Base-by-base conservation (phyloP, 2,329 filamentous ascomycete genomes). In the Xylariomycetidae sp. region DNA sequence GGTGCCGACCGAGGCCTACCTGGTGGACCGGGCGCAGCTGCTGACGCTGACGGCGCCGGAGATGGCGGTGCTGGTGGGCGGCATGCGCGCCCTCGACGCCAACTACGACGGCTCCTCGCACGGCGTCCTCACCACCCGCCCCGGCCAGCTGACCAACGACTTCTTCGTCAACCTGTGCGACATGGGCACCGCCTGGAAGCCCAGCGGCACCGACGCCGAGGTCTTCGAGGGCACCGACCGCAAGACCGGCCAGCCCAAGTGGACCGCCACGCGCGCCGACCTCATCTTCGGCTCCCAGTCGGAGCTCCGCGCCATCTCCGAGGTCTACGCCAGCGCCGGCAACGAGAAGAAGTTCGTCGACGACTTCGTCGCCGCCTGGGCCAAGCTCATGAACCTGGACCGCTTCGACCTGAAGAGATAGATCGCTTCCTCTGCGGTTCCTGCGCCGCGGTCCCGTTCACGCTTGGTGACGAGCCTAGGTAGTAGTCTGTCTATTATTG, bases 151-250 rank as follows among this genome's bases (percentile, higher is more conserved):
- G 49, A 84, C 77, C 52, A 87, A 84, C 60, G 84, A 88, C 63
- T 89, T 86, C 71, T 89, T 89, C 53, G 72, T 85, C 59, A 87
- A 88, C 64, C 68, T 89, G 2, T 72, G 89, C 16, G 82, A 86
- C 51, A 74, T 70, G 49, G 64, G 60, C 57, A 83, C 72, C 6
- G 65, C 61, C 15, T 88, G 84, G 84, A 76, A 76, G 62, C 50
- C 72, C 0, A 61, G 61, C 24, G 62, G 64, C 37, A 45, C 48
- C n/a, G 61, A 59, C 34, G 54, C 61, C 20, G 81, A 86, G 48
- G 35, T 68, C 31, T 87, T 72, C 57, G 71, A 77, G 40, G 82
- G 79, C 22, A 50, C 61, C 10, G 79, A 85, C 62, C 77, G 76
- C 56, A 78, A 78, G 65, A 73, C 70, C 12, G 79, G 79, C 32